These are phyloP conservation scores for Trametes meyenii DNA, from an alignment of 768 basidiomycete species.

Conservation along the genomic window DNA sequence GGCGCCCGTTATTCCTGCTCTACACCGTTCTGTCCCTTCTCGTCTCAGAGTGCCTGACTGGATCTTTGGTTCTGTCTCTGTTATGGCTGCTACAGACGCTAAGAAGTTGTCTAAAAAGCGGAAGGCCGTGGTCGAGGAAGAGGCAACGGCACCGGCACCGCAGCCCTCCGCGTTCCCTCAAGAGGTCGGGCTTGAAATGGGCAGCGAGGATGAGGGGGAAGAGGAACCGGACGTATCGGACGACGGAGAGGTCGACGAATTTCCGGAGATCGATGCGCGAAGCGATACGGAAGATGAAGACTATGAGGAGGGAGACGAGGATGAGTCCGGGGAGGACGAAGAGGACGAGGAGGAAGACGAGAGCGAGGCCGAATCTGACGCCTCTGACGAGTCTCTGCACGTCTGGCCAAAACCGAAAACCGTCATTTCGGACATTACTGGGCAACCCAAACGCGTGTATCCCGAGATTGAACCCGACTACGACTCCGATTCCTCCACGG, in stretches of 20 bases:
- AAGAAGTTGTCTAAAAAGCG: slow-evolving; percentile 55
- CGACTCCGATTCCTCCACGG: slow-evolving; percentile 89
- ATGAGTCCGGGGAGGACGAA: slow-evolving; percentile 40
- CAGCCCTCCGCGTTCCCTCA: slow-evolving; percentile 39
- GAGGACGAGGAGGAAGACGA: slow-evolving; percentile 39
- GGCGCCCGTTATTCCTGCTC: slow-evolving; percentile 5
- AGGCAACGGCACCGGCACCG: slow-evolving; percentile 28
- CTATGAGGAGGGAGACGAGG: slow-evolving; percentile 29
- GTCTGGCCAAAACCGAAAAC: slow-evolving; percentile 66
- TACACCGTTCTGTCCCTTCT: neutral
- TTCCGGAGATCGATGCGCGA: slow-evolving; percentile 29
- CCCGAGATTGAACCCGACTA: slow-evolving; percentile 91
- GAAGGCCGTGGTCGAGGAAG: slow-evolving; percentile 53
- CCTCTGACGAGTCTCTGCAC: slow-evolving; percentile 49
- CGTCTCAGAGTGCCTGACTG: neutral
- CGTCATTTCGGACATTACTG: slow-evolving; percentile 78
- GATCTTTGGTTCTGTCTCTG: neutral
- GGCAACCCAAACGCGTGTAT: slow-evolving; percentile 80
- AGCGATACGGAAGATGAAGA: slow-evolving; percentile 38
- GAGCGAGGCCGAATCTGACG: slow-evolving; percentile 40
- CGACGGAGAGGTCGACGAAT: slow-evolving; percentile 40
- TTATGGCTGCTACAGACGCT: slow-evolving; percentile 39
- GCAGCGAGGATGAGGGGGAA: slow-evolving; percentile 72
- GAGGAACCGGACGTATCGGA: slow-evolving; percentile 50
- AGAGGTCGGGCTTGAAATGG: slow-evolving; percentile 64